phyloP scores from a whole-genome alignment of 2,329 filamentous ascomycete species.

The Coniochaeta sp. region DNA sequence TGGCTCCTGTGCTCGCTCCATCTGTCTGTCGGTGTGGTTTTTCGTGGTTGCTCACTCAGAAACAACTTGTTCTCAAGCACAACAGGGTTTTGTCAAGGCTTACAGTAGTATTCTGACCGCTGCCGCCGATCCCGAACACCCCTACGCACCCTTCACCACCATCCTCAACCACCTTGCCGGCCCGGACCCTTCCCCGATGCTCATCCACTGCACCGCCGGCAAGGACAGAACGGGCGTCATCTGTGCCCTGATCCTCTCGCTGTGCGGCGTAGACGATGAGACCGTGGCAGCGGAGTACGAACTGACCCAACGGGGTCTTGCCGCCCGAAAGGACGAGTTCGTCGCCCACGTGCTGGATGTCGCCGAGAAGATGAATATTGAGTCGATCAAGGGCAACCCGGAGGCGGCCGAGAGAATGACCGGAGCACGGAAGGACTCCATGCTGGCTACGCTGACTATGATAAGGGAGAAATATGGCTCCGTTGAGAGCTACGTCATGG shows the following conservation, averaged over 20 bases:
- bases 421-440: constrained; percentile 38
- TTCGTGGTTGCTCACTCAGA: constrained; percentile 3
- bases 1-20: background rate
- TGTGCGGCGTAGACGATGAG: constrained; percentile 54
- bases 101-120: constrained; percentile 54
- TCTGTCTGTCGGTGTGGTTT: too few species aligned
- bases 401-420: constrained; percentile 38
- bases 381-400: constrained; percentile 38
- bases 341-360: constrained; percentile 41
- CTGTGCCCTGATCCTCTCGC: constrained; percentile 55
- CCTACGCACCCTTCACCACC: constrained; percentile 47
- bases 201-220: constrained; percentile 70
- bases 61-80: background rate
- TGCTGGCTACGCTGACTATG: constrained; percentile 43
- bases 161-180: constrained; percentile 49
- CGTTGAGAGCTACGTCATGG: constrained; percentile 54
- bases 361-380: constrained; percentile 12
- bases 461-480: constrained; percentile 55
- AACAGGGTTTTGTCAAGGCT: constrained; percentile 53
- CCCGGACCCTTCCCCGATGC: constrained; percentile 35
- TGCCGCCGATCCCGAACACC: constrained; percentile 33
- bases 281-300: constrained; percentile 61
- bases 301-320: constrained; percentile 57
- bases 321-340: constrained; percentile 43
- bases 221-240: constrained; percentile 73